A percentile compares a stretch with the other conserved stretches of the same genome.
These are phyloP conservation scores for Ceratonia siliqua DNA, from an alignment of 306 rosid genomes.

Conservation along the genomic window DNA sequence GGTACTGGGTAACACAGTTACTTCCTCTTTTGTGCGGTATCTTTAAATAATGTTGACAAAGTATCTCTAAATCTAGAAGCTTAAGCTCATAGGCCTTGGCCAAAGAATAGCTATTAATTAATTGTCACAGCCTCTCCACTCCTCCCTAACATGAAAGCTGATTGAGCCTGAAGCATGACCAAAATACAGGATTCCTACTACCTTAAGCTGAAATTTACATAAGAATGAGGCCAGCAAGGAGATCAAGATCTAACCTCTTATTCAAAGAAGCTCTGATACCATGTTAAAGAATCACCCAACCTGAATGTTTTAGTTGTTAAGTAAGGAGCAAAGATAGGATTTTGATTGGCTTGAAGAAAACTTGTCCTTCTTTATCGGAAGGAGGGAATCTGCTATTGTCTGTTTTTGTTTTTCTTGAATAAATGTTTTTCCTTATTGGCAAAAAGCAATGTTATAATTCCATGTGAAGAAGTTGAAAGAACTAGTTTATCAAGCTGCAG, in stretches of 20 bases:
- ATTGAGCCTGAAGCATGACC: not conserved
- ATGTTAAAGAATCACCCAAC: conserved; percentile 10
- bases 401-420: conserved; percentile 17
- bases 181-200: not conserved
- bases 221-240: not conserved
- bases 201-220: not conserved
- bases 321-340: conserved; percentile 8
- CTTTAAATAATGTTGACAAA: not conserved
- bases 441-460: not conserved
- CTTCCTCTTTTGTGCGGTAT: conserved; percentile 32
- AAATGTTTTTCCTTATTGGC: not conserved
- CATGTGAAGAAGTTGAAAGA: conserved; percentile 18
- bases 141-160: not conserved
- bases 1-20: conserved; percentile 50
- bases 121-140: too few relatives aligned
- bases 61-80: conserved; percentile 8
- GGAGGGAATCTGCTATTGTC: not conserved
- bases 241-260: not conserved
- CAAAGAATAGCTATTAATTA: conserved; percentile 13
- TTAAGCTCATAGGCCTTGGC: not conserved
- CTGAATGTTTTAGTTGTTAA: conserved; percentile 6
- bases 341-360: conserved; percentile 19
- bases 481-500: conserved; percentile 4
- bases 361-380: not conserved
- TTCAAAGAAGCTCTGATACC: not conserved